Conservation (phyloP, 768 basidiomycete genomes). For the Favolaschia claudopus region DNA sequence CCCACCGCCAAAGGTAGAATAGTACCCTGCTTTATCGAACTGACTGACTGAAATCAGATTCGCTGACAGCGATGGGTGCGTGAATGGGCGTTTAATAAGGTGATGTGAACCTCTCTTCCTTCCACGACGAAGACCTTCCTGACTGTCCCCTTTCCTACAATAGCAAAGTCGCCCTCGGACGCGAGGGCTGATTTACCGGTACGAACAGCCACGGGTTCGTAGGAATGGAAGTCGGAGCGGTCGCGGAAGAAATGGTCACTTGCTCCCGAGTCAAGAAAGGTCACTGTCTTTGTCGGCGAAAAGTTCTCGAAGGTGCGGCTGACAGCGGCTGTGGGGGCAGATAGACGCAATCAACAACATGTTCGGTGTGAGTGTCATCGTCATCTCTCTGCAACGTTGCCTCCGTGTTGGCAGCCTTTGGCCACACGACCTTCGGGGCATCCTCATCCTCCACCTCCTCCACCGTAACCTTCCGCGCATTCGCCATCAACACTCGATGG, state of each 20-base stretch:
- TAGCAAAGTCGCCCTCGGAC: constrained; percentile 21
- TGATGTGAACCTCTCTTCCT: constrained; percentile 19
- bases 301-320: constrained; percentile 7
- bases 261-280: constrained; percentile 30
- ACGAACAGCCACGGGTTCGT: constrained; percentile 4
- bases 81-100: constrained; percentile 33
- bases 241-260: constrained; percentile 31
- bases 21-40: no score
- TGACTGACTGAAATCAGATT: constrained; percentile 41
- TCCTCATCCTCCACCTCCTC: constrained; percentile 1
- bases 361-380: no score
- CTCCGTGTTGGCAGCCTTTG: no score
- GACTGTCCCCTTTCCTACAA: constrained; percentile 31
- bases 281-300: neutral
- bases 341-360: no score
- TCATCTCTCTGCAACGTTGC: no score
- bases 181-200: neutral
- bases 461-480: neutral
- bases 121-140: constrained; percentile 13
- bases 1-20: constrained; percentile 5
- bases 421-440: no score
- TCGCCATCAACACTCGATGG: constrained; percentile 7
- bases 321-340: no score
- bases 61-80: constrained; percentile 32
- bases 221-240: constrained; percentile 21